Percentiles rank a stretch among this genome's conserved stretches.
phyloP scores from a whole-genome alignment of 2,329 filamentous ascomycete genomes.

The Penicillium hesseltinei region DNA sequence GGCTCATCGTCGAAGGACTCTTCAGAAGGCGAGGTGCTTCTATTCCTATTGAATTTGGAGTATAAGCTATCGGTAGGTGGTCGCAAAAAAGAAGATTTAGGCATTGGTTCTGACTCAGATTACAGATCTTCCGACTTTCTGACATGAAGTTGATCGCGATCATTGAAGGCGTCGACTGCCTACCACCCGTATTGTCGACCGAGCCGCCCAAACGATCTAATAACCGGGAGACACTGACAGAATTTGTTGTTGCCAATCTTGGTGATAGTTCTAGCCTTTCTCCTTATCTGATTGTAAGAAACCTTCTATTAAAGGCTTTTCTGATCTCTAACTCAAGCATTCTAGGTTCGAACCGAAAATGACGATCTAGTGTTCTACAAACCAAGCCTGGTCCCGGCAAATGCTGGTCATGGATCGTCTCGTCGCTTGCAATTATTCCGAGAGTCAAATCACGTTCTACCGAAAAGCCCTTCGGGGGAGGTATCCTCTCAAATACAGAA shows the following conservation, averaged over 20 bases:
- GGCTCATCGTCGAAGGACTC: conserved; percentile 17
- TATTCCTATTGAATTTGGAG: conserved; percentile 74
- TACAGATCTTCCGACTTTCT: conserved; percentile 72
- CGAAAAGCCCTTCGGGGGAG: conserved; percentile 56
- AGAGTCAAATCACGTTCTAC: conserved; percentile 64
- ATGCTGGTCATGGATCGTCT: conserved; percentile 11
- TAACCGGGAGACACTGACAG: conserved; percentile 69
- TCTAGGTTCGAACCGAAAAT: conserved; percentile 69
- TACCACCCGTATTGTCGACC: conserved; percentile 71
- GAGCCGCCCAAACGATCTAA: conserved; percentile 71
- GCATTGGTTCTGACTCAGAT: neutral
- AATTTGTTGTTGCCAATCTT: conserved; percentile 80
- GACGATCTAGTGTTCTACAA: conserved; percentile 88
- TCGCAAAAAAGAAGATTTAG: neutral
- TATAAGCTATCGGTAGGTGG: conserved; percentile 69
- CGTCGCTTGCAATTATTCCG: conserved; percentile 70
- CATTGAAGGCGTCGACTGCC: conserved; percentile 72
- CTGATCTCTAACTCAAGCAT: conserved; percentile 11
- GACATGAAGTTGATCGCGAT: conserved; percentile 71
- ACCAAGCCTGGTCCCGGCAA: conserved; percentile 58
- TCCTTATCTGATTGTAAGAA: conserved; percentile 77
- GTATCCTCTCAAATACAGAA: conserved; percentile 39
- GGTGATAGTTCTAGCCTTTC: conserved; percentile 69
- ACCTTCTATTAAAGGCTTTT: neutral
- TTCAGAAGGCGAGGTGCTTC: conserved; percentile 55